Percentiles rank a stretch among this genome's conserved stretches.
These are phyloP conservation scores for Dissophora globulifera DNA, from an alignment of 192 early-diverging fungal species.

Conservation along the genomic window DNA sequence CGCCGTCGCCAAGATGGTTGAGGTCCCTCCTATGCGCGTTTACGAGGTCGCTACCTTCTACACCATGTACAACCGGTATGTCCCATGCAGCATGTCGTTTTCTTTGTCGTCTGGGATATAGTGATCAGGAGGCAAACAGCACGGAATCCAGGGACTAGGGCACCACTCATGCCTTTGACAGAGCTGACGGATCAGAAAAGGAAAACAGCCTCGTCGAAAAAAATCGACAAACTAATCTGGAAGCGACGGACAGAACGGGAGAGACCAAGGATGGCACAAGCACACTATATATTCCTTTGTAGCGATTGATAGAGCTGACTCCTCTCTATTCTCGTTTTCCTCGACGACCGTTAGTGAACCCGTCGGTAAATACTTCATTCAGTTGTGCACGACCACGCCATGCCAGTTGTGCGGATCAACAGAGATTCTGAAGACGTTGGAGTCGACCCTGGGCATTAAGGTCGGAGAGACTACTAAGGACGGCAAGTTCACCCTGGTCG, in stretches of 20 bases:
- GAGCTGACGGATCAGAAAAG: too few species aligned
- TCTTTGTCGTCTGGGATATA: too few species aligned
- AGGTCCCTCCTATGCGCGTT: conserved; percentile 98
- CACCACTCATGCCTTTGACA: too few species aligned
- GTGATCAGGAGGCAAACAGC: too few species aligned
- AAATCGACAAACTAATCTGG: too few species aligned
- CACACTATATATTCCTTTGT: too few species aligned
- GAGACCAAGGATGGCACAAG: too few species aligned
- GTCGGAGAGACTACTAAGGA: conserved; percentile 94
- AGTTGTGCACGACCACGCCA: conserved; percentile 98
- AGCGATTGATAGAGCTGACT: too few species aligned
- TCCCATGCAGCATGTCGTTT: too few species aligned
- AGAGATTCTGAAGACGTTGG: conserved; percentile 88
- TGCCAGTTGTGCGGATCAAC: conserved; percentile 96
- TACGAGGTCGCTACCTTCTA: conserved; percentile 99
- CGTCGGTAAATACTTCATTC: conserved; percentile 99
- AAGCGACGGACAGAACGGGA: too few species aligned
- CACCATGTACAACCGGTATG: conserved; percentile 97
- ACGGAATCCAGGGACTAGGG: too few species aligned
- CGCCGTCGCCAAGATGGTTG: conserved; percentile 91
- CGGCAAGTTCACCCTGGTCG: conserved; percentile 96
- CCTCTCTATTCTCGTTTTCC: background rate
- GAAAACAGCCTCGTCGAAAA: too few species aligned
- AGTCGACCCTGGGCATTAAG: conserved; percentile 91
- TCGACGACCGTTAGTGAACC: conserved; percentile 90